Percentiles rank a stretch among this genome's conserved stretches.
Conservation (phyloP, 305 asterid species). For the Ruellia speciosa region DNA sequence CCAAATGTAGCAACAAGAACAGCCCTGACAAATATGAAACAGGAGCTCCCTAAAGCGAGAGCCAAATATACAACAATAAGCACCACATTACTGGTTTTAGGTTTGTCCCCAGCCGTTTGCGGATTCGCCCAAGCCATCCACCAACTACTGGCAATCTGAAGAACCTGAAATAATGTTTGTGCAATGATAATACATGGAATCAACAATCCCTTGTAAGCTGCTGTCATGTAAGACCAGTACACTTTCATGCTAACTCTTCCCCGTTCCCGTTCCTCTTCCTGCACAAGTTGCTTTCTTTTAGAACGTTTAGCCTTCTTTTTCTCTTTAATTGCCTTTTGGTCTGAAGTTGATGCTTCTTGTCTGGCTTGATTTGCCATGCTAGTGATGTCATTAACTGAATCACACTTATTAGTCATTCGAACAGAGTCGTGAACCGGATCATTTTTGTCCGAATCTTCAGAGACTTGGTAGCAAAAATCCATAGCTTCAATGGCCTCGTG, state of each 20-base stretch:
- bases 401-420: constrained; percentile 47
- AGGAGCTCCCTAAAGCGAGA: constrained; percentile 95
- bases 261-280: constrained; percentile 95
- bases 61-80: constrained; percentile 88
- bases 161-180: constrained; percentile 85
- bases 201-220: constrained; percentile 88
- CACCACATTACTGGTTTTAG: constrained; percentile 62
- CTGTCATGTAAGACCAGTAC: constrained; percentile 81
- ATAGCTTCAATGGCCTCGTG: constrained; percentile 96
- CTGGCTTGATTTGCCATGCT: constrained; percentile 50
- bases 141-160: constrained; percentile 97
- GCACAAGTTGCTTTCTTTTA: constrained; percentile 88
- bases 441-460: constrained; percentile 50
- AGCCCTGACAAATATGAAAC: constrained; percentile 86
- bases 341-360: constrained; percentile 57
- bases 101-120: constrained; percentile 69
- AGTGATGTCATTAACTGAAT: constrained; percentile 44
- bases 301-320: constrained; percentile 85
- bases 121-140: constrained; percentile 99
- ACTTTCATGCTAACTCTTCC: constrained; percentile 98
- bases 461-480: constrained; percentile 56
- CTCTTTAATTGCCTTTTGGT: constrained; percentile 69
- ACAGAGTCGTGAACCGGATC: constrained; percentile 47
- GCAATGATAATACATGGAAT: constrained; percentile 85
- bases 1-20: constrained; percentile 96